phyloP scores from a whole-genome alignment of 2,329 filamentous ascomycete genomes.

The Scortechinia acanthostroma region DNA sequence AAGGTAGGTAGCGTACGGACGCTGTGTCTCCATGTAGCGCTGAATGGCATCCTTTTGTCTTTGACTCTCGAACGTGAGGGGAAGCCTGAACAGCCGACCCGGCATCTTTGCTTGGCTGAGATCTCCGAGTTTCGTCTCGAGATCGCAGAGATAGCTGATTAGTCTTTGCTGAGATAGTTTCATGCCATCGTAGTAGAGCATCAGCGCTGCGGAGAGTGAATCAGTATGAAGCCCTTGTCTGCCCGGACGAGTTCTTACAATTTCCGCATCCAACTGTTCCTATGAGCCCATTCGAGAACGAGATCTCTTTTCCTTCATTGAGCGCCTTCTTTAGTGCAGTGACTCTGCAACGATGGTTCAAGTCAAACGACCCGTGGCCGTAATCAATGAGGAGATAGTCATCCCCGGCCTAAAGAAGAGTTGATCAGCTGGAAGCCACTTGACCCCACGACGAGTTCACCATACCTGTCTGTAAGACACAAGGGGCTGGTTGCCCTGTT shows the following conservation, averaged over 20 bases:
- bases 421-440: slow-evolving; percentile 9
- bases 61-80: slow-evolving; percentile 28
- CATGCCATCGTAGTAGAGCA: slow-evolving; percentile 33
- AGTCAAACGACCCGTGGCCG: slow-evolving; percentile 42
- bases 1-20: slow-evolving; percentile 15
- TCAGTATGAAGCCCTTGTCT: no score
- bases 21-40: slow-evolving; percentile 16
- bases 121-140: slow-evolving; percentile 28
- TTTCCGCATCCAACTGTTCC: slow-evolving; percentile 41
- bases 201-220: slow-evolving; percentile 19
- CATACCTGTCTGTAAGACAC: slow-evolving; percentile 30
- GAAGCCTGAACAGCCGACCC: slow-evolving; percentile 31
- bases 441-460: slow-evolving; percentile 10
- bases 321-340: slow-evolving; percentile 38
- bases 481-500: slow-evolving; percentile 20
- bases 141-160: slow-evolving; percentile 19
- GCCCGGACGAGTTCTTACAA: no score
- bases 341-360: slow-evolving; percentile 46
- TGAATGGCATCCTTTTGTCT: slow-evolving; percentile 10
- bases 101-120: slow-evolving; percentile 27
- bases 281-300: slow-evolving; percentile 28
- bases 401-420: slow-evolving; percentile 29
- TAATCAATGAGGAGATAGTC: slow-evolving; percentile 51
- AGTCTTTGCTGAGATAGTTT: slow-evolving; percentile 25
- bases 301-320: slow-evolving; percentile 12